phyloP scores from a whole-genome alignment of 306 rosid species.

The Vigna angularis region DNA sequence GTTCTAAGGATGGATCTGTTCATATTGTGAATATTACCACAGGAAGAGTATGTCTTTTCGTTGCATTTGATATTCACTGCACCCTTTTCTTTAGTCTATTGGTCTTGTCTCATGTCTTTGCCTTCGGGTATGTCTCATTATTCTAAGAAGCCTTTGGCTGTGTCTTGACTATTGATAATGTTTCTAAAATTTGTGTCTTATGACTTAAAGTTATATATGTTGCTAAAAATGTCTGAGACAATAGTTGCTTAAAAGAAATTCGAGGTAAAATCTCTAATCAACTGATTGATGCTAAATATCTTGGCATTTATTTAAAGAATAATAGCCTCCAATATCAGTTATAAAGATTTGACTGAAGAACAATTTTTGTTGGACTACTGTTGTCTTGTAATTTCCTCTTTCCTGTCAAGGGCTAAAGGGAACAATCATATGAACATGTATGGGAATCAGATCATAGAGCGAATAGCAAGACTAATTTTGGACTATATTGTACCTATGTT shows the following conservation, averaged over 20 bases:
- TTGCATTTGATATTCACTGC: slow-evolving; percentile 36
- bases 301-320: slow-evolving; percentile 21
- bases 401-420: slow-evolving; percentile 16
- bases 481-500: background rate
- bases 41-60: slow-evolving; percentile 68
- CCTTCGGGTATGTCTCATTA: slow-evolving; percentile 20
- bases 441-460: slow-evolving; percentile 20
- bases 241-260: slow-evolving; percentile 29
- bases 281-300: slow-evolving; percentile 32
- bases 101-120: slow-evolving; percentile 29
- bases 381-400: slow-evolving; percentile 9
- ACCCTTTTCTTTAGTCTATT: slow-evolving; percentile 26
- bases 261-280: slow-evolving; percentile 10
- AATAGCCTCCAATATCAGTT: slow-evolving; percentile 21
- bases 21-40: slow-evolving; percentile 77
- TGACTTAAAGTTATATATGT: slow-evolving; percentile 6
- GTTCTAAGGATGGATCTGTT: slow-evolving; percentile 84
- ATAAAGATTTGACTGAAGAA: slow-evolving; percentile 8
- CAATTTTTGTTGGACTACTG: slow-evolving; percentile 19
- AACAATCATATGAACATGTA: slow-evolving; percentile 28
- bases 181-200: slow-evolving; percentile 17
- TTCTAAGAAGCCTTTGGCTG: slow-evolving; percentile 33
- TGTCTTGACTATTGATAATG: slow-evolving; percentile 13
- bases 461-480: slow-evolving; percentile 22
- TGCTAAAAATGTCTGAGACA: slow-evolving; percentile 1